phyloP scores from a whole-genome alignment of 805 yeast species.

The Metschnikowia sp. region DNA sequence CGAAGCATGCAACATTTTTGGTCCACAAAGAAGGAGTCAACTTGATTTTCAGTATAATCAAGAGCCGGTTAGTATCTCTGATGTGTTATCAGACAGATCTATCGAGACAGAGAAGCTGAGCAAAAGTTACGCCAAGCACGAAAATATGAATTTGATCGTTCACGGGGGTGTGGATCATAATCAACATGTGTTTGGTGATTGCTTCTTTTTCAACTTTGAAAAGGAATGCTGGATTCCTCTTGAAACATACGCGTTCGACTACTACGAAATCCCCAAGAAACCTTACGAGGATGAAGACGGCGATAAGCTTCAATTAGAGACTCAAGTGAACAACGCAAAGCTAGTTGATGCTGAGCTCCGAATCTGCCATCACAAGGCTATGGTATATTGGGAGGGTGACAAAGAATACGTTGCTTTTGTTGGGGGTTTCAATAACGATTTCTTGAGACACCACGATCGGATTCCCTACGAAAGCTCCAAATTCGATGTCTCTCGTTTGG shows the following conservation, averaged over 20 bases:
- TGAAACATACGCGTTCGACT: slow-evolving; percentile 34
- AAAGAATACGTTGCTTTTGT: slow-evolving; percentile 34
- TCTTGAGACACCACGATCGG: slow-evolving; percentile 29
- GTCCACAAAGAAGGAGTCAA: slow-evolving; percentile 1
- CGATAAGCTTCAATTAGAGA: slow-evolving; percentile 20
- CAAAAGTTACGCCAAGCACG: not conserved
- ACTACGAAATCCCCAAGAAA: slow-evolving; percentile 24
- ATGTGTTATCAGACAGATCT: not conserved
- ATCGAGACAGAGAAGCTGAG: slow-evolving; percentile 17
- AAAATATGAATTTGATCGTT: slow-evolving; percentile 23
- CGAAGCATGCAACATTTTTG: slow-evolving; percentile 3
- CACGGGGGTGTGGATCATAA: slow-evolving; percentile 41
- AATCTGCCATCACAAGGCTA: slow-evolving; percentile 40
- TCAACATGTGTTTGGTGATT: slow-evolving; percentile 28
- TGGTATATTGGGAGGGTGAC: slow-evolving; percentile 31
- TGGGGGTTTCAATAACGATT: slow-evolving; percentile 40
- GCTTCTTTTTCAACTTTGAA: slow-evolving; percentile 31
- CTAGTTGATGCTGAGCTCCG: slow-evolving; percentile 39
- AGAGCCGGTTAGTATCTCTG: not conserved
- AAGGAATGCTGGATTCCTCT: slow-evolving; percentile 34
- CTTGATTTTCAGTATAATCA: not conserved
- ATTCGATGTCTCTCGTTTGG: slow-evolving; percentile 33
- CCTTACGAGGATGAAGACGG: slow-evolving; percentile 32
- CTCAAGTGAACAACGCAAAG: slow-evolving; percentile 25
- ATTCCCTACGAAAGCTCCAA: slow-evolving; percentile 30